Percentiles rank a stretch among this genome's conserved stretches.
Evolutionary conservation across 2,329 filamentous ascomycete species (phyloP).

Genomic region (Aspergillus sp.): DNA sequence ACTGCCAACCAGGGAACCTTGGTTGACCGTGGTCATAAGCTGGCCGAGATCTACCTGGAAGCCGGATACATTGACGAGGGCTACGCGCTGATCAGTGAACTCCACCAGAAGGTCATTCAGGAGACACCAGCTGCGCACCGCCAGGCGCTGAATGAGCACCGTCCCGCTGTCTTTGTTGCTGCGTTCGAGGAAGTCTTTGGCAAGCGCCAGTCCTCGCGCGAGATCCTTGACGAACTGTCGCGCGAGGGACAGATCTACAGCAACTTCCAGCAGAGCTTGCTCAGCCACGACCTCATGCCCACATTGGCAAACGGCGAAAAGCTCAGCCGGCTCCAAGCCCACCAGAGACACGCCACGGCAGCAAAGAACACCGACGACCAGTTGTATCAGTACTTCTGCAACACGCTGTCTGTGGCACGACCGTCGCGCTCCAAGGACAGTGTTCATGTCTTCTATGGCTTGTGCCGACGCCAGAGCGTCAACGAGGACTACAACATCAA

Average conservation of each 20-base stretch:
- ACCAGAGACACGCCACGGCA: constrained; percentile 32
- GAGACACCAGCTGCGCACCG: constrained; percentile 36
- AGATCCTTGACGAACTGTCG: constrained; percentile 46
- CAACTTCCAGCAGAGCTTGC: constrained; percentile 35
- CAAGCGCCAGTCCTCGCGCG: constrained; percentile 35
- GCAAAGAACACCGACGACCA: constrained; percentile 32
- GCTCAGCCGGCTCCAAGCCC: constrained; percentile 28
- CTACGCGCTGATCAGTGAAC: constrained; percentile 45
- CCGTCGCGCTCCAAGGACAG: constrained; percentile 26
- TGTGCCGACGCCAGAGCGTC: constrained; percentile 33
- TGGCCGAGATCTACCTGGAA: constrained; percentile 48
- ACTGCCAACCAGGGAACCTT: constrained; percentile 45
- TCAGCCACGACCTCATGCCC: constrained; percentile 33
- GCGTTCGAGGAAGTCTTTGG: constrained; percentile 46
- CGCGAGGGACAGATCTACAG: constrained; percentile 46
- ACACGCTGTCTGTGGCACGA: constrained; percentile 29
- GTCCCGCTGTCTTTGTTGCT: constrained; percentile 47
- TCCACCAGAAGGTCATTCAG: constrained; percentile 53
- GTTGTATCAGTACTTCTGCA: constrained; percentile 40
- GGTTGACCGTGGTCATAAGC: constrained; percentile 47
- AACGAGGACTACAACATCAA: constrained; percentile 31
- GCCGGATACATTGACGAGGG: constrained; percentile 44
- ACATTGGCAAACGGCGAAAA: constrained; percentile 33
- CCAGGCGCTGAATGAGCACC: constrained; percentile 31
- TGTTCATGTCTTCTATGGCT: constrained; percentile 33